A percentile compares a stretch with the other conserved stretches of the same genome.
Conservation (phyloP, 2,329 filamentous ascomycete genomes). For the Acephala macrosclerotiorum region DNA sequence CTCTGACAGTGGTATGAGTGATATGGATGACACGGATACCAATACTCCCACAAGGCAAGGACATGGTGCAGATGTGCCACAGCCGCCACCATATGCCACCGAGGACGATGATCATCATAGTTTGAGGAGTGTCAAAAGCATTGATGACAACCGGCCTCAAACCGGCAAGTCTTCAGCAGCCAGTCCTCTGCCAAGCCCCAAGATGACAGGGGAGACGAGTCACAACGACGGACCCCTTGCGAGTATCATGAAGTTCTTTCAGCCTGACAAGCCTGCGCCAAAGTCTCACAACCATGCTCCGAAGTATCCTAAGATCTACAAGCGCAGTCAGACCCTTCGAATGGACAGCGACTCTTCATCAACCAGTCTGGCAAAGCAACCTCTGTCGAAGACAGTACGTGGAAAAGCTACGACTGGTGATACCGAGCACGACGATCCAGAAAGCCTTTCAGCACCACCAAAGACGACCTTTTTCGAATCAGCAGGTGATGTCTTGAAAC, state of each 20-base stretch:
- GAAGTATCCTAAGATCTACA: slow-evolving; percentile 75
- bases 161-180: slow-evolving; percentile 12
- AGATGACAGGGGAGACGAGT: slow-evolving; percentile 37
- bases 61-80: slow-evolving; percentile 66
- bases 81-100: slow-evolving; percentile 70
- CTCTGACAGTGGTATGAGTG: slow-evolving; percentile 31
- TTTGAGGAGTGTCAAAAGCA: slow-evolving; percentile 50
- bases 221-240: slow-evolving; percentile 58
- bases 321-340: slow-evolving; percentile 77
- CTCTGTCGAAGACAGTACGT: slow-evolving; percentile 42
- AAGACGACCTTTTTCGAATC: slow-evolving; percentile 95
- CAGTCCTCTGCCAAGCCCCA: slow-evolving; percentile 19
- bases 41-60: slow-evolving; percentile 52
- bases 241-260: slow-evolving; percentile 75
- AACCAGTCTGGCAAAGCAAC: slow-evolving; percentile 16
- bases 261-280: slow-evolving; percentile 57
- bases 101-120: slow-evolving; percentile 71
- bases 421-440: slow-evolving; percentile 51
- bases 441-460: slow-evolving; percentile 74
- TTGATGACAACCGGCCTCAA: slow-evolving; percentile 42
- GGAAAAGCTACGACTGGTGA: slow-evolving; percentile 42
- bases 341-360: slow-evolving; percentile 43
- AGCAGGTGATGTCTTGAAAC: slow-evolving; percentile 89
- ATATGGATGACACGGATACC: slow-evolving; percentile 39
- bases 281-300: slow-evolving; percentile 59